A percentile compares a stretch with the other conserved stretches of the same genome.
phyloP scores from a whole-genome alignment of 2,329 filamentous ascomycete genomes.

The Penicillium fuscoglaucum region DNA sequence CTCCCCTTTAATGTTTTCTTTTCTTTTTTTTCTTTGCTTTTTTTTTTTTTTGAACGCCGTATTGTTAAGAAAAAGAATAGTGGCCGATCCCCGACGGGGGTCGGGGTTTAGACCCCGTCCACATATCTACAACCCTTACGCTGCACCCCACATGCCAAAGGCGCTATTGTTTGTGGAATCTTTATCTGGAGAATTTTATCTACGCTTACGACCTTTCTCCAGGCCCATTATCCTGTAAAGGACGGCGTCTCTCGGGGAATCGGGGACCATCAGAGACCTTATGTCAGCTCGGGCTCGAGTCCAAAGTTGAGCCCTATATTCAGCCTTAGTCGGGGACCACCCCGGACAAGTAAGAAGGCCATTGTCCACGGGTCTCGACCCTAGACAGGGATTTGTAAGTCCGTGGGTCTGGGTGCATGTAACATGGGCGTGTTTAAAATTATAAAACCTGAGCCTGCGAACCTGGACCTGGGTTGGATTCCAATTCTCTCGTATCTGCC shows the following conservation, averaged over 20 bases:
- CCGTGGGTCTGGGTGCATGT: background rate
- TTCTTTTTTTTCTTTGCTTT: background rate
- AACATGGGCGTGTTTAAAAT: conserved; percentile 1
- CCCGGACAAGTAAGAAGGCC: background rate
- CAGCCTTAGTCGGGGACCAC: conserved; percentile 9
- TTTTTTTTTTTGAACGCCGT: background rate
- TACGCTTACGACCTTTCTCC: background rate
- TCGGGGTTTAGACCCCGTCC: background rate
- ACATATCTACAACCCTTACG: background rate
- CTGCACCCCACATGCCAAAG: background rate
- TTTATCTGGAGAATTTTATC: background rate
- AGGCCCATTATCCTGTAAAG: background rate
- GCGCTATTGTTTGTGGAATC: background rate
- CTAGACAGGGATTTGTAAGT: background rate
- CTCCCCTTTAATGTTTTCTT: background rate
- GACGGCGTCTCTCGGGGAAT: background rate
- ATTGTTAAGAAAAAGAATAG: background rate
- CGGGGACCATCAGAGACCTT: conserved; percentile 6
- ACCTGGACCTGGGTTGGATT: background rate
- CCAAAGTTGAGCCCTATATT: background rate
- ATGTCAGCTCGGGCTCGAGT: conserved; percentile 2
- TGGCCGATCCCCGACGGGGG: background rate
- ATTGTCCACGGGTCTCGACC: background rate
- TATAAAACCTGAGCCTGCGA: conserved; percentile 6
- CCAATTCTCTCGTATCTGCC: background rate